Evolutionary conservation across 768 basidiomycete species (phyloP).

Genomic region (Cubamyces lactineus): DNA sequence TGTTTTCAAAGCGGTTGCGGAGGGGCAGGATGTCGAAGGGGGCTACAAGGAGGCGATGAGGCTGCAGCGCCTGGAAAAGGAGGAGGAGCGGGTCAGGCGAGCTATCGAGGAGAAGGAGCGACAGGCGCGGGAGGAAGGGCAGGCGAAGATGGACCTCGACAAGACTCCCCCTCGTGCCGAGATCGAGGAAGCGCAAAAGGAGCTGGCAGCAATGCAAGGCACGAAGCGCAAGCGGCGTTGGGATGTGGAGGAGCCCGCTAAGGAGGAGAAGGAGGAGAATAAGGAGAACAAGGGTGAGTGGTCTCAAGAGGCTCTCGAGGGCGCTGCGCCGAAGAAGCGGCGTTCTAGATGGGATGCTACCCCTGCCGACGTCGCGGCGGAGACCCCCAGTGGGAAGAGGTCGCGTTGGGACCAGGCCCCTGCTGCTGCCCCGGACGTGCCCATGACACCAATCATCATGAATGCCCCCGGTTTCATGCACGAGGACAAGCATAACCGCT

Average conservation of each 20-base stretch:
- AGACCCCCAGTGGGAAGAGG: conserved; percentile 70
- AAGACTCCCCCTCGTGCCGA: conserved; percentile 88
- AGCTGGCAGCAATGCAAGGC: conserved; percentile 60
- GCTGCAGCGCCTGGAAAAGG: conserved; percentile 86
- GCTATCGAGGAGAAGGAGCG: conserved; percentile 91
- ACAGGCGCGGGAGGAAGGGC: conserved; percentile 67
- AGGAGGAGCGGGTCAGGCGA: conserved; percentile 81
- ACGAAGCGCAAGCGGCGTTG: conserved; percentile 79
- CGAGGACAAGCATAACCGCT: conserved; percentile 96
- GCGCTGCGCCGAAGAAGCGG: conserved; percentile 83
- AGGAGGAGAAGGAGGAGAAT: conserved; percentile 62
- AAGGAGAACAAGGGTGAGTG: conserved; percentile 67
- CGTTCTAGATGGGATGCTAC: conserved; percentile 97
- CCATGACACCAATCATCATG: conserved; percentile 85
- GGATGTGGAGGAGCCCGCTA: conserved; percentile 62
- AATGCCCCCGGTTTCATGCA: conserved; percentile 82
- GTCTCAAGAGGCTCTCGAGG: conserved; percentile 75
- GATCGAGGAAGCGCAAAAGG: conserved; percentile 70
- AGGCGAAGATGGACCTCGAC: conserved; percentile 87
- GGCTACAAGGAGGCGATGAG: conserved; percentile 98
- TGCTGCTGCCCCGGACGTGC: conserved; percentile 57
- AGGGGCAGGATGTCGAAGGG: conserved; percentile 74
- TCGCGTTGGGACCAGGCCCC: conserved; percentile 99
- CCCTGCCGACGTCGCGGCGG: conserved; percentile 67
- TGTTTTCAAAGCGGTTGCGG: conserved; percentile 70